A percentile compares a stretch with the other conserved stretches of the same genome.
phyloP scores from a whole-genome alignment of 2,329 filamentous ascomycete genomes.

The Curvularia lunata region DNA sequence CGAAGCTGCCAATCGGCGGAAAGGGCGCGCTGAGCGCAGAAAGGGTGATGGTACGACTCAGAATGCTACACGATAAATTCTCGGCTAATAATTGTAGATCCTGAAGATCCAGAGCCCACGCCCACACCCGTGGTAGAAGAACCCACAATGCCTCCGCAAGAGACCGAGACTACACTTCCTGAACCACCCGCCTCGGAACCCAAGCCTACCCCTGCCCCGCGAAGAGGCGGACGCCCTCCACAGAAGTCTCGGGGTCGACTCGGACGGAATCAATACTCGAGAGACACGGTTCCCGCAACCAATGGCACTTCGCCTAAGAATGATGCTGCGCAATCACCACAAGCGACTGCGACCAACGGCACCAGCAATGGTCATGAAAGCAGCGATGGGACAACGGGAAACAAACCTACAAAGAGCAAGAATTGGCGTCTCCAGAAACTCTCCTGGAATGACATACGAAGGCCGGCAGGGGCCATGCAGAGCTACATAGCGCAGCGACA shows the following conservation, averaged over 20 bases:
- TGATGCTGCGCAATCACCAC: slow-evolving; percentile 42
- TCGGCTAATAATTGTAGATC: slow-evolving; percentile 38
- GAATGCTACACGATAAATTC: slow-evolving; percentile 20
- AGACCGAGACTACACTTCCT: slow-evolving; percentile 34
- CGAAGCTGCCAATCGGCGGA: slow-evolving; percentile 79
- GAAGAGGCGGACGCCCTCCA: slow-evolving; percentile 45
- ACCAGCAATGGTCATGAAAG: slow-evolving; percentile 53
- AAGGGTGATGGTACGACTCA: slow-evolving; percentile 73
- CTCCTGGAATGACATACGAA: slow-evolving; percentile 87
- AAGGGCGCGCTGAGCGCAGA: slow-evolving; percentile 79
- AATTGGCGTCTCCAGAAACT: slow-evolving; percentile 64
- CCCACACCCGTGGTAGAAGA: slow-evolving; percentile 39
- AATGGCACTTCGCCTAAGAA: slow-evolving; percentile 45
- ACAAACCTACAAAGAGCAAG: slow-evolving; percentile 66
- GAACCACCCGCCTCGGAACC: slow-evolving; percentile 33
- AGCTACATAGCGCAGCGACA: slow-evolving; percentile 91
- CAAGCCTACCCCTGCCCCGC: slow-evolving; percentile 39
- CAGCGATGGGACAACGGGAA: slow-evolving; percentile 62
- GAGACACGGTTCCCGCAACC: slow-evolving; percentile 41
- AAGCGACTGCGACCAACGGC: slow-evolving; percentile 42
- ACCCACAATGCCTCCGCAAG: slow-evolving; percentile 26
- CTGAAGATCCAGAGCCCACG: slow-evolving; percentile 35
- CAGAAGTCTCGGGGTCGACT: slow-evolving; percentile 43
- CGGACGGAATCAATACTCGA: slow-evolving; percentile 50
- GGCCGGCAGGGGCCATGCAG: slow-evolving; percentile 80